phyloP scores from a whole-genome alignment of 495 filamentous ascomycete species.

The Chaetomium tenue region DNA sequence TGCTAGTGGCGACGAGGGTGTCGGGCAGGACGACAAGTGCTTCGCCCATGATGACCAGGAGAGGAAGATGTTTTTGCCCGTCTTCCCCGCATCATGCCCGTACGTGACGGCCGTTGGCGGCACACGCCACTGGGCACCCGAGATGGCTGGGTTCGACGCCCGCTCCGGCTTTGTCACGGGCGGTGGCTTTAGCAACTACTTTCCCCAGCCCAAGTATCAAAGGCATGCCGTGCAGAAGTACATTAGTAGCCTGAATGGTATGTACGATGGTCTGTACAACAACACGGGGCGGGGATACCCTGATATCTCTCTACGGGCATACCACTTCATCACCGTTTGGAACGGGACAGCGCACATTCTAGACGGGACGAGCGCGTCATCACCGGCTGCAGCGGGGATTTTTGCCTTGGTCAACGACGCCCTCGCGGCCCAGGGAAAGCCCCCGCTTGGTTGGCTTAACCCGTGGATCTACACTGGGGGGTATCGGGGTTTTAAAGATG shows the following conservation, averaged over 20 bases:
- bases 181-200: slow-evolving; percentile 69
- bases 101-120: slow-evolving; percentile 72
- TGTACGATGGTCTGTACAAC: slow-evolving; percentile 46
- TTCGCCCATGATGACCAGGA: slow-evolving; percentile 61
- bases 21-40: slow-evolving; percentile 63
- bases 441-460: slow-evolving; percentile 69
- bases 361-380: slow-evolving; percentile 62
- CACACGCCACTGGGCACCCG: slow-evolving; percentile 46
- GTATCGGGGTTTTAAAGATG: slow-evolving; percentile 15
- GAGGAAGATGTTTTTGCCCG: slow-evolving; percentile 65
- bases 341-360: slow-evolving; percentile 26
- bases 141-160: no score
- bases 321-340: slow-evolving; percentile 21
- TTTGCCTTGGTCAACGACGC: slow-evolving; percentile 68
- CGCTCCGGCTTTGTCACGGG: slow-evolving; percentile 39
- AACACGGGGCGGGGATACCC: slow-evolving; percentile 65
- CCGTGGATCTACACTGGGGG: slow-evolving; percentile 62
- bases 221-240: slow-evolving; percentile 55
- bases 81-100: slow-evolving; percentile 70
- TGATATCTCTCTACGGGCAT: slow-evolving; percentile 63
- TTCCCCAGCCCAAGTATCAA: slow-evolving; percentile 61
- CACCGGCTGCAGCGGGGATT: slow-evolving; percentile 62
- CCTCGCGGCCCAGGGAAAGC: slow-evolving; percentile 52
- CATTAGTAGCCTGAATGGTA: slow-evolving; percentile 26
- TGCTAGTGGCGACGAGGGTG: slow-evolving; percentile 67